phyloP scores from a whole-genome alignment of 495 filamentous ascomycete genomes.

The Clavariopsis aquatica region DNA sequence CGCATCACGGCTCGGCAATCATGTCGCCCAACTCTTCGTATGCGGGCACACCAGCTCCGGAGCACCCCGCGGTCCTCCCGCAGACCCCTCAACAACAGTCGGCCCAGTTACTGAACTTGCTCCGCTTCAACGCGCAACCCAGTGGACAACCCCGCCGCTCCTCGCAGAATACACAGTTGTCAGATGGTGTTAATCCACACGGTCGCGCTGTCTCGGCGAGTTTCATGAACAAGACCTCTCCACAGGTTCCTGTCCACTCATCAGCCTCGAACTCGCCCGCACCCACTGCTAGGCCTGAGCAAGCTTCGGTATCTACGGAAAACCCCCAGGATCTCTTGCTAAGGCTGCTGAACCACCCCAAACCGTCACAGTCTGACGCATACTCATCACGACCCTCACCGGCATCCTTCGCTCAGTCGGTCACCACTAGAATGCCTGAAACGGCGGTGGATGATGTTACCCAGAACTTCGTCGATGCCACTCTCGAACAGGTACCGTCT shows the following conservation, averaged over 20 bases:
- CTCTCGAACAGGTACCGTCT: conserved; percentile 29
- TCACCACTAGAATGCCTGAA: conserved; percentile 28
- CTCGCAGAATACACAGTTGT: conserved; percentile 5
- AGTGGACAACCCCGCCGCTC: conserved; percentile 27
- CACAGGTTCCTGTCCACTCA: conserved; percentile 41
- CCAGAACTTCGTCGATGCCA: conserved; percentile 33
- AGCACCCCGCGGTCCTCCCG: conserved; percentile 15
- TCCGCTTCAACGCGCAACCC: conserved; percentile 67
- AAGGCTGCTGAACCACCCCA: conserved; percentile 62
- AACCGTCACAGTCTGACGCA: conserved; percentile 44
- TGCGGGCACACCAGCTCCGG: conserved; percentile 51
- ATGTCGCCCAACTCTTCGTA: conserved; percentile 46
- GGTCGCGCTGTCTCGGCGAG: conserved; percentile 60
- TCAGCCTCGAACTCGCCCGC: conserved; percentile 36
- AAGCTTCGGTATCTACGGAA: conserved; percentile 18
- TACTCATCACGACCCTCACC: conserved; percentile 4
- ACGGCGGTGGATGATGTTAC: conserved; percentile 34
- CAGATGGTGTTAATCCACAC: conserved; percentile 16
- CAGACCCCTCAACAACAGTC: conserved; percentile 51
- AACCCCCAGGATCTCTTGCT: conserved; percentile 69
- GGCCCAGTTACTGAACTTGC: conserved; percentile 76
- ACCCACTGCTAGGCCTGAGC: conserved; percentile 31
- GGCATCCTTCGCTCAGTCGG: conserved; percentile 10
- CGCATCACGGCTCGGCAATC: conserved; percentile 41
- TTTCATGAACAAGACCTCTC: conserved; percentile 50